Base-by-base conservation (phyloP, 139 green algal species). In the Chlamydomonas urium region DNA sequence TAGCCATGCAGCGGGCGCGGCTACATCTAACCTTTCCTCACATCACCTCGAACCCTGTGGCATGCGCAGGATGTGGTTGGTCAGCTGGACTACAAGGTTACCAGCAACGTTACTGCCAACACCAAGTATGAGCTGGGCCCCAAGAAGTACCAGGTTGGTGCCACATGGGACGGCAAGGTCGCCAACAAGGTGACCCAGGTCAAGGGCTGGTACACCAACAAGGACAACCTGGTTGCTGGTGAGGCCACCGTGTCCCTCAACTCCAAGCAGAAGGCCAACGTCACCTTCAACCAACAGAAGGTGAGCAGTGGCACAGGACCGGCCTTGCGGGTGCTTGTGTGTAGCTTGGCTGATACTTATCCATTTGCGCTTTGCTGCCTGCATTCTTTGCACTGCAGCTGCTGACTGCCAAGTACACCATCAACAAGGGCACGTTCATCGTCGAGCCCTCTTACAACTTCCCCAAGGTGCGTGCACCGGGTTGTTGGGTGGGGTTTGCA, bases 401-500 rank as follows among this genome's bases (percentile, higher is more conserved):
- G 29, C 66, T 75, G 38, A 72, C 42, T 24, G 66, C 66, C 38
- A 79, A 79, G 74, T 75, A 75, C 66, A 74, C 74, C 0, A 35
- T 67, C 8, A 19, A 8, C 4, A 59, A 69, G 34, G 45, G 58
- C 29, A 56, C 61, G 42, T 75, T 68, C 66, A 74, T 59, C 24
- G 38, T 56, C 29, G 74, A 79, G 74, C 74, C 74, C 10, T 67
- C 38, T 2, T 79, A 79, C 74, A 75, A 79, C 74, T 71, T 79
- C 21, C 24, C 35, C 3, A 75, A 59, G 53, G 53, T 63, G 14
- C 8, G 42, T 8, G 42, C 10, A 24, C 14, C 8, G 14, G 42
- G 42, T 8, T 50, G 42, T 50, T 8, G 42, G 14, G 10, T 14
- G 10, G 10, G 14, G 42, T 50, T 8, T 50, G 8, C 14, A 50